Evolutionary conservation across 176 grass and related monocot genomes (phyloP), one percentile per base, ranked within the genome.

Genomic region (Aegilops speltoides): DNA sequence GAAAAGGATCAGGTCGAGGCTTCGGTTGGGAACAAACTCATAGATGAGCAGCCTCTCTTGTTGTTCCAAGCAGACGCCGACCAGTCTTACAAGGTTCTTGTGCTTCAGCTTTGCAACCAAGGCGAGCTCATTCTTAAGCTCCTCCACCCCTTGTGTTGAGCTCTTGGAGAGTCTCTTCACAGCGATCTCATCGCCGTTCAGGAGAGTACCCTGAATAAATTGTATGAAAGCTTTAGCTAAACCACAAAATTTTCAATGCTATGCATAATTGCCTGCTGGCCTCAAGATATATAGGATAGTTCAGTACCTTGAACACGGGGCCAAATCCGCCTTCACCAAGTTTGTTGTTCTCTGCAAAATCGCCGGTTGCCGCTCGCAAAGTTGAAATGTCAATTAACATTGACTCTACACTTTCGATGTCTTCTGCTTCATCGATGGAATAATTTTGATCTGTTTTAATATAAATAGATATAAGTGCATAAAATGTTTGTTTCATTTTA

Each of bases 81-180:
- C 7, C 0, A 75, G 72, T 40, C 72, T 75, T 0, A 75, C 72
- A 2, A 75, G 72, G 8, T 75, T 75, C 72, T 75, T 75, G 41
- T 75, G 72, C 72, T 75, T 41, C 24, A 75, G 40, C 41, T 75
- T 75, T 10, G 72, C 72, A 3, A 75, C 72, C 13, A 75, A 48
- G 45, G 72, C 72, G 25, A 48, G 40, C 23, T 75, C 72, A 46
- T 75, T 75, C 72, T 14, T 75, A 0, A 75, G 23, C 23, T 75
- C 40, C 23, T 43, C 72, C 25, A 75, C 14, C 4, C 72, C 72
- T 75, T 75, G 72, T 0, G 72, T 48, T 24, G 72, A 75, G 45
- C 40, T 75, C 72, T 75, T 75, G 40, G 72, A 75, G 12, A 75
- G 13, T 24, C 72, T 75, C 72, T 75, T 75, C 13, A 75, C 72